These are phyloP conservation scores for California macrophylla DNA, from an alignment of 441 rosid genomes.

Conservation along the genomic window DNA sequence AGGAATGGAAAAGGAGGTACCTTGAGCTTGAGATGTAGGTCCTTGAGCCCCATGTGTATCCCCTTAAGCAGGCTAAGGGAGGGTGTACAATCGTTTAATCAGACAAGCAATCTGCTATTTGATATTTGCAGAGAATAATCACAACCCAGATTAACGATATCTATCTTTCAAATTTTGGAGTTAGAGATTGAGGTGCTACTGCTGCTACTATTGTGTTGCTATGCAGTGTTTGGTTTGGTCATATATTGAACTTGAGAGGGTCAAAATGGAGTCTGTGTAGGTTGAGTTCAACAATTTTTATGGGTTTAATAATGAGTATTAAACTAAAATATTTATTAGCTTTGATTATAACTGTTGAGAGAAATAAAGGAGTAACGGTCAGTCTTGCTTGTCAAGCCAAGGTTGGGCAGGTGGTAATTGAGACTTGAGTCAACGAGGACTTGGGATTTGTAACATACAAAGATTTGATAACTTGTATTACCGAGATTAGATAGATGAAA, in stretches of 20 bases:
- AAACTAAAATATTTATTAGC: conserved; percentile 19
- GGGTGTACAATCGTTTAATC: neutral
- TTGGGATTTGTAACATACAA: too few species aligned
- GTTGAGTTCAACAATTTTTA: neutral
- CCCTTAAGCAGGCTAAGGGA: too few species aligned
- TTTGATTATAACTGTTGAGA: conserved; percentile 20
- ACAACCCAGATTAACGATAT: neutral
- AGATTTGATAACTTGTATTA: too few species aligned
- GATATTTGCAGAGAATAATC: neutral
- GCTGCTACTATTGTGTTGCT: neutral
- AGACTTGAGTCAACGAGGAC: too few species aligned
- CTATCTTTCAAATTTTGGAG: neutral
- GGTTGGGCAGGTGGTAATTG: too few species aligned
- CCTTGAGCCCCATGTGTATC: conserved; percentile 31
- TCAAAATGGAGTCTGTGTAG: neutral
- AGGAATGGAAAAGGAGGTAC: conserved; percentile 14
- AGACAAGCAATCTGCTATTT: neutral
- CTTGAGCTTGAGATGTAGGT: conserved; percentile 33
- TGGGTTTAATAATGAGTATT: conserved; percentile 12
- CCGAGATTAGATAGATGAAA: too few species aligned
- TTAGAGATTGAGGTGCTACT: neutral
- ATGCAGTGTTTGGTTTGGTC: neutral
- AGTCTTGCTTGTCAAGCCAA: neutral
- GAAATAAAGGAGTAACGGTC: conserved; percentile 22
- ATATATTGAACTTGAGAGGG: neutral